A percentile compares a stretch with the other conserved stretches of the same genome.
Conservation (phyloP, 129 eudicot genomes). For the Gnaphalium uliginosum region DNA sequence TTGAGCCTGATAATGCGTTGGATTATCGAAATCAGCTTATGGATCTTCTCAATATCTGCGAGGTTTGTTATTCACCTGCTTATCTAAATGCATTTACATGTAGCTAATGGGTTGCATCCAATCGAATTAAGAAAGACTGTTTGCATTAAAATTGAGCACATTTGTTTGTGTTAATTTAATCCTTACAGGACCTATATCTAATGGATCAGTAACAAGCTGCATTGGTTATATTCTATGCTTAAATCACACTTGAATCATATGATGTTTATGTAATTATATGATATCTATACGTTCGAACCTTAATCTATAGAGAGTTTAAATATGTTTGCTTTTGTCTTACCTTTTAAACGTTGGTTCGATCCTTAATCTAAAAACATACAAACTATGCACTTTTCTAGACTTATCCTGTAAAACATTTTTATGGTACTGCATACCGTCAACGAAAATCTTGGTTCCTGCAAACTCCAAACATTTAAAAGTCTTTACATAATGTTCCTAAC, state of each 20-base stretch:
- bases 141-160: not conserved
- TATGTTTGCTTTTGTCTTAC: slow-evolving; percentile 10
- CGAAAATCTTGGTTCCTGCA: not conserved
- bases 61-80: slow-evolving; percentile 52
- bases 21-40: slow-evolving; percentile 56
- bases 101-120: not conserved
- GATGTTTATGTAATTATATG: not conserved
- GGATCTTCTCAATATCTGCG: slow-evolving; percentile 45
- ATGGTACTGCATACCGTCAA: not conserved
- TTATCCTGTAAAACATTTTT: not conserved
- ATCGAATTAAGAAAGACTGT: slow-evolving; percentile 3
- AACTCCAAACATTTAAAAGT: not conserved
- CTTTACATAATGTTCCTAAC: slow-evolving; percentile 8
- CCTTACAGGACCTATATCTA: not conserved
- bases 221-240: not conserved
- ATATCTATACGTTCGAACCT: not conserved
- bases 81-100: slow-evolving; percentile 16
- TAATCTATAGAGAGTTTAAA: not conserved
- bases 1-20: slow-evolving; percentile 47
- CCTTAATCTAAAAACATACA: not conserved
- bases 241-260: not conserved
- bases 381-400: not conserved
- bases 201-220: not conserved
- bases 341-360: not conserved
- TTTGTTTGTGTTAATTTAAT: not conserved